These are phyloP conservation scores for Endocarpon pusillum DNA, from an alignment of 495 filamentous ascomycete species.

Conservation along the genomic window DNA sequence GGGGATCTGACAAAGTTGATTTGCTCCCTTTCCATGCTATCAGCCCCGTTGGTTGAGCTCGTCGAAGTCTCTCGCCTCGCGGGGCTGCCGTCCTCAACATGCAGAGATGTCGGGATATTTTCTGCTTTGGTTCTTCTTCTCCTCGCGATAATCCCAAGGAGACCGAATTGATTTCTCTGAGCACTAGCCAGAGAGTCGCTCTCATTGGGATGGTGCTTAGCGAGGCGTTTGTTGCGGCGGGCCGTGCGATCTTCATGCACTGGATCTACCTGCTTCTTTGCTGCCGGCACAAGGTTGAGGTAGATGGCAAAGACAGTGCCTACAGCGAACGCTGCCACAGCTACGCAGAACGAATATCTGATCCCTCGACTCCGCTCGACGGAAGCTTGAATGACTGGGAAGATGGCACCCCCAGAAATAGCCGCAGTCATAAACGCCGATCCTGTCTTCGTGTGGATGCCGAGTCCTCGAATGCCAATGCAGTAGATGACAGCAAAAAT, in stretches of 20 bases:
- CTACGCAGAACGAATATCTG: slow-evolving; percentile 35
- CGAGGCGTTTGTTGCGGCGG: background rate
- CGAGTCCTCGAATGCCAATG: slow-evolving; percentile 41
- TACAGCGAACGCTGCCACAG: slow-evolving; percentile 38
- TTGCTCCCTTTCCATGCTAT: background rate
- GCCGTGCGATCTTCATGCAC: slow-evolving; percentile 11
- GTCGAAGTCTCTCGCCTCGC: background rate
- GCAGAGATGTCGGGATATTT: background rate
- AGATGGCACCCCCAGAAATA: slow-evolving; percentile 38
- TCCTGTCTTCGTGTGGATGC: slow-evolving; percentile 41
- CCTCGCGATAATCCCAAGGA: background rate
- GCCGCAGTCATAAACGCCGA: slow-evolving; percentile 35
- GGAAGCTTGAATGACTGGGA: slow-evolving; percentile 31
- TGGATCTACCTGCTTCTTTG: slow-evolving; percentile 45
- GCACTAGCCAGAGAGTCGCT: background rate
- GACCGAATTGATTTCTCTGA: background rate
- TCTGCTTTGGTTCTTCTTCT: background rate
- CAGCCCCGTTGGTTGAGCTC: background rate
- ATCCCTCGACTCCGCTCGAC: slow-evolving; percentile 17
- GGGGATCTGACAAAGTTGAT: no score
- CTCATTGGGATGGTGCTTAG: background rate
- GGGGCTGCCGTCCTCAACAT: background rate
- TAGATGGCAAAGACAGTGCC: slow-evolving; percentile 44
- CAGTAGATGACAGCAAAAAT: slow-evolving; percentile 47
- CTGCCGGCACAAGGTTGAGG: slow-evolving; percentile 35